A percentile compares a stretch with the other conserved stretches of the same genome.
These are phyloP conservation scores for Aspergillus eucalypticola DNA, from an alignment of 2,329 filamentous ascomycete species.

Conservation along the genomic window DNA sequence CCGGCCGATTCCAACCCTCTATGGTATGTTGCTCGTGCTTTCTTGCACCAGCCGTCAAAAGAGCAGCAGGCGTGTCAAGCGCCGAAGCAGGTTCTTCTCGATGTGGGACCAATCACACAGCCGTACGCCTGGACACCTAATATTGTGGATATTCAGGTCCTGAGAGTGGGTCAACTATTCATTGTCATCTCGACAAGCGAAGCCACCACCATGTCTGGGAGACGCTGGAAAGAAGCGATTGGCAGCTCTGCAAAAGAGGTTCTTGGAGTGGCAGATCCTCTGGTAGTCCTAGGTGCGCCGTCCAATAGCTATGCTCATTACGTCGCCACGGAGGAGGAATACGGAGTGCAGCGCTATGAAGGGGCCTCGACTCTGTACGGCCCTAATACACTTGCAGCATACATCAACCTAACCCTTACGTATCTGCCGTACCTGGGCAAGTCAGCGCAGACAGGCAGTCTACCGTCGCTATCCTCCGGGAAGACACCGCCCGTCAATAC, in stretches of 20 bases:
- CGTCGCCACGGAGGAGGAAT: conserved; percentile 76
- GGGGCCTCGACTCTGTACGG: conserved; percentile 92
- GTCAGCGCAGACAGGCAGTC: conserved; percentile 41
- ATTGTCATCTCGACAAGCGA: conserved; percentile 85
- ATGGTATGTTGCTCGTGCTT: conserved; percentile 73
- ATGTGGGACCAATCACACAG: conserved; percentile 74
- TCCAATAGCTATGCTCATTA: conserved; percentile 91
- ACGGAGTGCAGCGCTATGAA: conserved; percentile 84
- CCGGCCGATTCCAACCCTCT: conserved; percentile 70
- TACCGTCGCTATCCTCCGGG: conserved; percentile 51
- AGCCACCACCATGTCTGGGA: conserved; percentile 87
- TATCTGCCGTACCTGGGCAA: conserved; percentile 67
- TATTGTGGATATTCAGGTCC: conserved; percentile 81
- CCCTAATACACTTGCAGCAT: conserved; percentile 76
- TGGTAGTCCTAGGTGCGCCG: conserved; percentile 84
- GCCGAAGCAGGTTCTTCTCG: conserved; percentile 81
- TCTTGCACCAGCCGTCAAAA: conserved; percentile 69
- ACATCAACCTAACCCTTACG: conserved; percentile 80
- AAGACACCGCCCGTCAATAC: conserved; percentile 76
- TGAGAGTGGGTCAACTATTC: conserved; percentile 80
- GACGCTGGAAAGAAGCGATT: conserved; percentile 78
- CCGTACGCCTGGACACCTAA: conserved; percentile 92
- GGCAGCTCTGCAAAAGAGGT: conserved; percentile 54
- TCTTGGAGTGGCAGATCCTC: conserved; percentile 54
- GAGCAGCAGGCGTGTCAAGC: conserved; percentile 75